Evolutionary conservation across 2,329 filamentous ascomycete genomes (phyloP).

Genomic region (Fusarium illudens): DNA sequence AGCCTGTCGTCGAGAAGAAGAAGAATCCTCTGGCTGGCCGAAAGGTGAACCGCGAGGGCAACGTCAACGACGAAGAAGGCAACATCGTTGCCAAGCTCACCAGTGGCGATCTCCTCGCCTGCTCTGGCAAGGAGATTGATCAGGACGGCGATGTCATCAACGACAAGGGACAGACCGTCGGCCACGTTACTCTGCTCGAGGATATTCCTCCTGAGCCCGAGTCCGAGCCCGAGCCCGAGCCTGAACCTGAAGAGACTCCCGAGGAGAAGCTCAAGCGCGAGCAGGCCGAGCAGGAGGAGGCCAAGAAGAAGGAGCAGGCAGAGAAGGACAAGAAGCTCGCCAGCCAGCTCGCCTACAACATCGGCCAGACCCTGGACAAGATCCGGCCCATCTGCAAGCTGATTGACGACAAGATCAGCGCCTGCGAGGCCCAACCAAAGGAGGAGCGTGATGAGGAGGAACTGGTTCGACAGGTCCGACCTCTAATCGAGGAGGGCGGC

Average conservation of each 20-base stretch:
- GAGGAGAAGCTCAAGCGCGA: slow-evolving; percentile 43
- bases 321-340: slow-evolving; percentile 80
- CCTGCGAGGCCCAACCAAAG: slow-evolving; percentile 80
- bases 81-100: slow-evolving; percentile 73
- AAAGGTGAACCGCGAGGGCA: slow-evolving; percentile 66
- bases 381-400: slow-evolving; percentile 86
- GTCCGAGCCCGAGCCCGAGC: slow-evolving; percentile 61
- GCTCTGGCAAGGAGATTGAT: slow-evolving; percentile 74
- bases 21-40: slow-evolving; percentile 62
- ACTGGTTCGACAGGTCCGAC: slow-evolving; percentile 85
- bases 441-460: slow-evolving; percentile 92
- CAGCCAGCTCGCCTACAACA: slow-evolving; percentile 74
- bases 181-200: slow-evolving; percentile 72
- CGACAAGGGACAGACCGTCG: slow-evolving; percentile 70
- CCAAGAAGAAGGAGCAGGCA: slow-evolving; percentile 60
- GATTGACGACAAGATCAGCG: slow-evolving; percentile 85
- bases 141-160: slow-evolving; percentile 77
- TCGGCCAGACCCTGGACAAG: slow-evolving; percentile 82
- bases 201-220: slow-evolving; percentile 59
- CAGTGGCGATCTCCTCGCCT: slow-evolving; percentile 70
- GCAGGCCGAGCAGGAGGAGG: slow-evolving; percentile 53
- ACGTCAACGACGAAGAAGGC: slow-evolving; percentile 66
- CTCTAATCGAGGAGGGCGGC: slow-evolving; percentile 85
- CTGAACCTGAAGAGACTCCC: slow-evolving; percentile 61
- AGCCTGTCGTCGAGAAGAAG: slow-evolving; percentile 61